Conservation (phyloP, 2,329 filamentous ascomycete species). For the Lecanicillium sp. region DNA sequence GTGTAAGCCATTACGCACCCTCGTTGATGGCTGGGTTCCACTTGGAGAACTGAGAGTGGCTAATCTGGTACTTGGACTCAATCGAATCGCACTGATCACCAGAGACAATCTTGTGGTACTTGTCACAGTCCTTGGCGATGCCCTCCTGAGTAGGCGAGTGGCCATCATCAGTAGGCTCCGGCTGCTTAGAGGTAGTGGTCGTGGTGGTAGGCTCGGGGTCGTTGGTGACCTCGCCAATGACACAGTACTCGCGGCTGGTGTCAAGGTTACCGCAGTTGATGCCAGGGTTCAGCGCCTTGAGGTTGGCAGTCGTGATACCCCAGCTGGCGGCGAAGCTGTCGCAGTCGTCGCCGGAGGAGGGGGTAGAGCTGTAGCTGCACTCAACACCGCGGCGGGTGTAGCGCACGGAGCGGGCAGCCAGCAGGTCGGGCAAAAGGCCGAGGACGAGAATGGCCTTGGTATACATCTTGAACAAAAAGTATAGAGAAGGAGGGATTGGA, state of each 20-base stretch:
- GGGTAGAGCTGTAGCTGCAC: slow-evolving; percentile 10
- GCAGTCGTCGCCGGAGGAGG: slow-evolving; percentile 18
- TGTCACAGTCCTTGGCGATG: slow-evolving; percentile 8
- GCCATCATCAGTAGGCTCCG: not conserved
- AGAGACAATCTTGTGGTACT: slow-evolving; percentile 4
- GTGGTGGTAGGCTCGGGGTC: too few species aligned
- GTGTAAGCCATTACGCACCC: not conserved
- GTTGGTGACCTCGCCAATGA: slow-evolving; percentile 10
- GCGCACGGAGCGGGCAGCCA: slow-evolving; percentile 3
- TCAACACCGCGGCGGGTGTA: slow-evolving; percentile 8
- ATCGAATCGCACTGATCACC: slow-evolving; percentile 6
- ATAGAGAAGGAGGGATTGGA: too few species aligned
- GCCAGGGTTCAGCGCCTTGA: slow-evolving; percentile 17
- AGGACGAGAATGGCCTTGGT: slow-evolving; percentile 1
- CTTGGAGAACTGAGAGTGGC: slow-evolving; percentile 4
- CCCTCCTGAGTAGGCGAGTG: slow-evolving; percentile 2
- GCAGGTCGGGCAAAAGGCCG: slow-evolving; percentile 5
- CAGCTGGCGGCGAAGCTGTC: slow-evolving; percentile 15
- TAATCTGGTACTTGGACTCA: slow-evolving; percentile 5
- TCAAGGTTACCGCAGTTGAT: slow-evolving; percentile 15
- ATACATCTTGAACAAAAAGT: too few species aligned
- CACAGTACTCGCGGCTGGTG: slow-evolving; percentile 12
- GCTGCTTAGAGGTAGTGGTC: too few species aligned
- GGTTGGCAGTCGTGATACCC: slow-evolving; percentile 13
- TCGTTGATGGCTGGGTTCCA: slow-evolving; percentile 8